Evolutionary conservation across 306 rosid species (phyloP), one percentile per base, ranked within the genome.

Genomic region (Rubus parviflorus): DNA sequence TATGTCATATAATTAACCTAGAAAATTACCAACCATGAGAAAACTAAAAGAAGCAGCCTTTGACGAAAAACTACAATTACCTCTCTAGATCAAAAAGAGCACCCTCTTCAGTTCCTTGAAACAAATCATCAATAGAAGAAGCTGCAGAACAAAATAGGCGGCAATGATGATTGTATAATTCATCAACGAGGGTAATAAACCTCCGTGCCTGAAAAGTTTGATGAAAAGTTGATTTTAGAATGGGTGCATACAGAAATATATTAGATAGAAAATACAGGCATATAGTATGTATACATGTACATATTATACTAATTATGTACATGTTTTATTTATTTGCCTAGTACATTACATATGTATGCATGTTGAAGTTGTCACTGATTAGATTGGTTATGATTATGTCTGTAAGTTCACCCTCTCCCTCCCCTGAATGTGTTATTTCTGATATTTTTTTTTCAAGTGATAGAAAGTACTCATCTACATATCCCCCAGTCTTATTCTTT

Each of bases 101-200:
- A 51, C 98, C 98, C 77, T 95, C 97, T 69, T 90, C 96, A 8
- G 97, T 92, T 87, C 98, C 97, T 85, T 95, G 97, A 87, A 95
- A 95, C 83, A 92, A 83, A 58, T 89, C 93, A 66, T 95, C 98
- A 82, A 92, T 89, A 77, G 97, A 82, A 78, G 97, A 81, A 77
- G 97, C 93, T 70, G 97, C 96, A 78, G 79, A 89, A 77, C 95
- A 92, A 83, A 81, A 87, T 42, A 95, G 86, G 79, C 90, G 68
- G 83, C 97, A 92, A 74, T 89, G 98, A 79, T 86, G 98, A 80
- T 94, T 94, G 92, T 94, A 94, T 79, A 94, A 69, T 88, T 94
- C 98, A 62, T 94, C 98, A 75, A 94, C 73, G 63, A 94, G 95
- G 76, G 98, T 94, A 81, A 94, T 90, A 81, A 94, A 92, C 79